Conservation (phyloP, 345 rosid species). For the Raphanus raphanistrum region DNA sequence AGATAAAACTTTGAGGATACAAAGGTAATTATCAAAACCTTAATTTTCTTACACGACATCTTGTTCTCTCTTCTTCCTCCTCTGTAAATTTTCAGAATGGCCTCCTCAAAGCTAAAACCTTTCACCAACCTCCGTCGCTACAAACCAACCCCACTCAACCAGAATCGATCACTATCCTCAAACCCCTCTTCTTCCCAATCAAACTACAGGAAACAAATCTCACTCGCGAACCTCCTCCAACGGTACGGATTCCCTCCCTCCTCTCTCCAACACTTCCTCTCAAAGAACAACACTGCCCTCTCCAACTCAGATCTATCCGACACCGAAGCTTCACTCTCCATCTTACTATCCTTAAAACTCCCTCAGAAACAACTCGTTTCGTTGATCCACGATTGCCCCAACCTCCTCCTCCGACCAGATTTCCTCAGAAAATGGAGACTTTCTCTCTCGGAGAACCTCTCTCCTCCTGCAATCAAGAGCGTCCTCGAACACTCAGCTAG, state of each 20-base stretch:
- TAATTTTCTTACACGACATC: not conserved
- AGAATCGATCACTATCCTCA: constrained; percentile 34
- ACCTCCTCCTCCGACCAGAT: constrained; percentile 54
- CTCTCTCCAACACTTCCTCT: constrained; percentile 50
- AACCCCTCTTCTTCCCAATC: constrained; percentile 33
- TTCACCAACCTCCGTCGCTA: constrained; percentile 21
- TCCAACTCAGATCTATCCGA: constrained; percentile 48
- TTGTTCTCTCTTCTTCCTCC: constrained; percentile 14
- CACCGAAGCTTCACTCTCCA: constrained; percentile 52
- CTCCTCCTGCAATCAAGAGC: constrained; percentile 47
- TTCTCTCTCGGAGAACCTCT: constrained; percentile 35
- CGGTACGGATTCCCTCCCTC: constrained; percentile 70
- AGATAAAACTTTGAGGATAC: not conserved
- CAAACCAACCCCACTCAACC: constrained; percentile 3
- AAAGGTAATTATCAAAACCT: not conserved
- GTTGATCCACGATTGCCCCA: constrained; percentile 61
- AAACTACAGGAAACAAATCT: constrained; percentile 45
- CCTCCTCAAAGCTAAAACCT: constrained; percentile 22
- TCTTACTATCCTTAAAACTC: constrained; percentile 56
- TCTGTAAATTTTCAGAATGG: constrained; percentile 6
- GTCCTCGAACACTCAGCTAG: constrained; percentile 55
- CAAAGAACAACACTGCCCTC: constrained; percentile 45
- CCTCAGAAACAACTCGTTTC: constrained; percentile 55
- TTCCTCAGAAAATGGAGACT: constrained; percentile 65
- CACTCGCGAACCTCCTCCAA: constrained; percentile 61